phyloP scores from a whole-genome alignment of 179 eudicot species.

The Amaranthus tricolor region DNA sequence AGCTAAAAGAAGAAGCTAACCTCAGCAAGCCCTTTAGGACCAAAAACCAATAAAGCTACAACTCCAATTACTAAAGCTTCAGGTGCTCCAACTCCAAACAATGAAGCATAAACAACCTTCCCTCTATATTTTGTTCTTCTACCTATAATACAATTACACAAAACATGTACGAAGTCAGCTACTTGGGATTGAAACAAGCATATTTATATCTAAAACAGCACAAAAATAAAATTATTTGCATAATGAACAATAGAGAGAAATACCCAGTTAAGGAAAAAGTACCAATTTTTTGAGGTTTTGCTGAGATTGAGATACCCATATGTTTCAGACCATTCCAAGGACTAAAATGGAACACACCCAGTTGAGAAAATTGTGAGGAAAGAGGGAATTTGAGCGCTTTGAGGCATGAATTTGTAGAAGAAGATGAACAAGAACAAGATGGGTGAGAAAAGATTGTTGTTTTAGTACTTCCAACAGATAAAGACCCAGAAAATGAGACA shows the following conservation, averaged over 20 bases:
- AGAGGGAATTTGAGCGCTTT: conserved; percentile 15
- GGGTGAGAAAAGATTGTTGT: conserved; percentile 19
- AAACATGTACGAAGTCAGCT: neutral
- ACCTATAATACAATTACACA: conserved; percentile 40
- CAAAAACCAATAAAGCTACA: conserved; percentile 91
- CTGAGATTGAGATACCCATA: conserved; percentile 20
- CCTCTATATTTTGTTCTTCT: conserved; percentile 50
- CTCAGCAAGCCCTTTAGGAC: conserved; percentile 99
- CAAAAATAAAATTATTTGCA: neutral
- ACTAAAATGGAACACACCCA: conserved; percentile 22
- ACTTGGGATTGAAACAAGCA: neutral
- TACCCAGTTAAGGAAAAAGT: conserved; percentile 21
- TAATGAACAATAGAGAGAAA: neutral
- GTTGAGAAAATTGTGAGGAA: conserved; percentile 10
- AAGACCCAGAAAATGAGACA: conserved; percentile 5
- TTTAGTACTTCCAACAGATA: neutral
- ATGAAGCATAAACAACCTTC: conserved; percentile 70
- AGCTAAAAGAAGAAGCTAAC: conserved; percentile 33
- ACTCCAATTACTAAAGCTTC: conserved; percentile 97
- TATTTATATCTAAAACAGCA: neutral
- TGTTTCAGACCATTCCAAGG: conserved; percentile 24
- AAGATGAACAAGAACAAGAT: conserved; percentile 14
- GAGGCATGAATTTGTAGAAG: conserved; percentile 7
- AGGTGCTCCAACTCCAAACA: conserved; percentile 98
- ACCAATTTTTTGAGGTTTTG: conserved; percentile 36